A percentile compares a stretch with the other conserved stretches of the same genome.
Evolutionary conservation across 768 basidiomycete genomes (phyloP).

Genomic region (Amanita molliuscula): DNA sequence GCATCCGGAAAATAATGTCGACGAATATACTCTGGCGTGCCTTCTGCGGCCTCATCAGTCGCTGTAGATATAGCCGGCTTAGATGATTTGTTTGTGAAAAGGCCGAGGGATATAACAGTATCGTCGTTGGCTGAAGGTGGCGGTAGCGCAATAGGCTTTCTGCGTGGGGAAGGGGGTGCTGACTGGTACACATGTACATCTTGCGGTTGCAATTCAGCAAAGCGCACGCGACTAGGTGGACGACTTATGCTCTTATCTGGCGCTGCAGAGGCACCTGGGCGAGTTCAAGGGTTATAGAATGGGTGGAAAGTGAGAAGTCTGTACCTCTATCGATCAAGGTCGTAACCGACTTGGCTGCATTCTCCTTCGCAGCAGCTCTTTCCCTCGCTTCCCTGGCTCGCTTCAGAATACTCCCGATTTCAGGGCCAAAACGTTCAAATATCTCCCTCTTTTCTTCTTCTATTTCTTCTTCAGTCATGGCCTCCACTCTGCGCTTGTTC

Average conservation of each 20-base stretch:
- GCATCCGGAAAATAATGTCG: slow-evolving; percentile 72
- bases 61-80: not conserved
- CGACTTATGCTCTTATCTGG: slow-evolving; percentile 43
- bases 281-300: not conserved
- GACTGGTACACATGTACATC: slow-evolving; percentile 82
- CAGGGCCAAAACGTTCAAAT: slow-evolving; percentile 60
- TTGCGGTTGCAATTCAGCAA: slow-evolving; percentile 63
- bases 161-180: slow-evolving; percentile 65
- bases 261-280: slow-evolving; percentile 25
- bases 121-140: slow-evolving; percentile 30
- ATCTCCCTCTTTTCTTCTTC: slow-evolving; percentile 58
- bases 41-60: slow-evolving; percentile 27
- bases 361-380: slow-evolving; percentile 8
- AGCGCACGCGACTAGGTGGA: slow-evolving; percentile 60
- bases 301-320: not conserved
- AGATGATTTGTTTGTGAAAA: slow-evolving; percentile 18
- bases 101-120: slow-evolving; percentile 30
- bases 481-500: slow-evolving; percentile 49
- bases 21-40: slow-evolving; percentile 77
- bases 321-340: not conserved
- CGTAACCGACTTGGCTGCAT: not conserved
- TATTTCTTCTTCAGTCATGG: slow-evolving; percentile 65
- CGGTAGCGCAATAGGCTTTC: slow-evolving; percentile 48
- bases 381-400: slow-evolving; percentile 41
- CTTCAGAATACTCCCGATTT: slow-evolving; percentile 50